A percentile compares a stretch with the other conserved stretches of the same genome.
Evolutionary conservation across 2,329 filamentous ascomycete genomes (phyloP).

Genomic region (Botryotinia convoluta): DNA sequence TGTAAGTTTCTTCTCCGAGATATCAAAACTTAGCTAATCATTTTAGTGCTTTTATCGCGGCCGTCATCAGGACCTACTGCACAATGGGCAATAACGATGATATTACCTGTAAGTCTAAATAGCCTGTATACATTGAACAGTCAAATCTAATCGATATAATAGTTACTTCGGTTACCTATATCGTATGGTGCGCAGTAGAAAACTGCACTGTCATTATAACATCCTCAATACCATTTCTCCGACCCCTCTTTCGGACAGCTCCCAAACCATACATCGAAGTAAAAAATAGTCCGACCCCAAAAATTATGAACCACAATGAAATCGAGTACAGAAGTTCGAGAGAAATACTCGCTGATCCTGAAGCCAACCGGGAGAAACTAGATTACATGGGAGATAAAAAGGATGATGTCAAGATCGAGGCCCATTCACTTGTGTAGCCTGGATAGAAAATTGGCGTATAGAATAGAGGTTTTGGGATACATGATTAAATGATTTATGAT

Average conservation of each 20-base stretch:
- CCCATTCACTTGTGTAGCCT: neutral
- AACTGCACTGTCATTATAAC: conserved; percentile 17
- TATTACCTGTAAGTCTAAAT: neutral
- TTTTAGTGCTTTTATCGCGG: conserved; percentile 6
- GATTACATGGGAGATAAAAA: neutral
- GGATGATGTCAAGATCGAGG: neutral
- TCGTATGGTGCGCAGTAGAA: conserved; percentile 15
- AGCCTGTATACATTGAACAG: neutral
- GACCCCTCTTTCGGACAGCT: neutral
- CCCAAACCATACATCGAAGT: conserved; percentile 13
- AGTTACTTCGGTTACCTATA: neutral
- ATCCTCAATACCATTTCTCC: conserved; percentile 14
- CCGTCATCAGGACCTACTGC: conserved; percentile 16
- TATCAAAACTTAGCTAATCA: neutral
- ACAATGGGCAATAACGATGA: neutral
- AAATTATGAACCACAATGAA: neutral
- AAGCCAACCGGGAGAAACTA: neutral
- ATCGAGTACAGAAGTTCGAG: neutral
- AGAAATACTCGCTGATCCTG: neutral
- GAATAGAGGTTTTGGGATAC: no score
- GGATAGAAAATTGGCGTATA: neutral
- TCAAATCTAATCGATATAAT: neutral
- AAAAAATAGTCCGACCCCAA: neutral
- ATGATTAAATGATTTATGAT: neutral
- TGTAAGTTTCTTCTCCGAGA: neutral